Evolutionary conservation across 352 stramenopile species (phyloP).

Genomic region (Phytophthora ramorum): DNA sequence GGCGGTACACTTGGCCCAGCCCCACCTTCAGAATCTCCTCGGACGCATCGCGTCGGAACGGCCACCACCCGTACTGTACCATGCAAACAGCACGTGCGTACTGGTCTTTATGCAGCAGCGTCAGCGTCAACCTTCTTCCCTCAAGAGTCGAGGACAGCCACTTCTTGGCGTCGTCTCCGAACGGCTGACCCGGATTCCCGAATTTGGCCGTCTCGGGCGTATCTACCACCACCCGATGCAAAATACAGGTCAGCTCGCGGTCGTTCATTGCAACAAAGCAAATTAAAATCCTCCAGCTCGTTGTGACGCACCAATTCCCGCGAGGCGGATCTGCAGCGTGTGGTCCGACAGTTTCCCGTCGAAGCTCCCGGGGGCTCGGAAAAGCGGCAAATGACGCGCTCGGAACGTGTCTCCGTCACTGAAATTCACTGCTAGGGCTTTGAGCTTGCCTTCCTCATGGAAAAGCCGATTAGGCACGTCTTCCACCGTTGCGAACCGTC

Average conservation of each 20-base stretch:
- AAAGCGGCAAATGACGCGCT: constrained; percentile 67
- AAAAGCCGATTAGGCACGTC: constrained; percentile 82
- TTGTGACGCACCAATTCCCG: constrained; percentile 61
- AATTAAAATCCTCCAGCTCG: not conserved
- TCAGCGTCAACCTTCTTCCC: constrained; percentile 68
- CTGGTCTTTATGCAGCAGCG: constrained; percentile 86
- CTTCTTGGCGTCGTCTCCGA: constrained; percentile 80
- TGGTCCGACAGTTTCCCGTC: constrained; percentile 75
- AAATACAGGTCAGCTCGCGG: not conserved
- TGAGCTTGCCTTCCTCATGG: constrained; percentile 61
- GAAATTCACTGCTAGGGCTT: constrained; percentile 58
- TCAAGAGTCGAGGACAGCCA: constrained; percentile 64
- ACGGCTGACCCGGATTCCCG: constrained; percentile 76
- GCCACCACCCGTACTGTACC: constrained; percentile 81
- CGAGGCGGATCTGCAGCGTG: constrained; percentile 87
- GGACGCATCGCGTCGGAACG: constrained; percentile 82
- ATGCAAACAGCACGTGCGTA: constrained; percentile 84
- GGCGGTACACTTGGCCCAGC: constrained; percentile 75
- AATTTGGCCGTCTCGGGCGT: constrained; percentile 90
- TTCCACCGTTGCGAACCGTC: constrained; percentile 76
- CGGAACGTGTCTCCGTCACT: constrained; percentile 90
- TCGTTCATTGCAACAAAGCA: not conserved
- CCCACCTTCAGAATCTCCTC: constrained; percentile 85
- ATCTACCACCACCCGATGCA: constrained; percentile 39
- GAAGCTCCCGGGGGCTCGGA: constrained; percentile 46